phyloP scores from a whole-genome alignment of 2,329 filamentous ascomycete species.

The Macrophomina phaseolina region DNA sequence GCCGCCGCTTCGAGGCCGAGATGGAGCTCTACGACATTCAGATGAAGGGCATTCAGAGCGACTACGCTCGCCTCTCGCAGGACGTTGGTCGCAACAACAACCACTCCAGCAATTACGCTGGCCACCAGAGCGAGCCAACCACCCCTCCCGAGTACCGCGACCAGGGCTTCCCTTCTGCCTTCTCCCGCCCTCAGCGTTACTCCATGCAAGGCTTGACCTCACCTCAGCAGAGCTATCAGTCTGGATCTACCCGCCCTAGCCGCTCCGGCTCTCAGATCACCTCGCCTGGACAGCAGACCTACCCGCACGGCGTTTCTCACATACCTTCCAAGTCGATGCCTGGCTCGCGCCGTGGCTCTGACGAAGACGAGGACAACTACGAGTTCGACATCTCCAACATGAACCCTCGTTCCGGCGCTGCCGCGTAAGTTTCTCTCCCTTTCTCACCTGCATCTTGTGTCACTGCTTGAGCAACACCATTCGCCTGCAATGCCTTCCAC shows the following conservation, averaged over 20 bases:
- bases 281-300: slow-evolving; percentile 69
- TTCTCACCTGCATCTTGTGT: slow-evolving; percentile 25
- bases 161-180: slow-evolving; percentile 76
- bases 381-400: slow-evolving; percentile 63
- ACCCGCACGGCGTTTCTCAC: slow-evolving; percentile 65
- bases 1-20: slow-evolving; percentile 86
- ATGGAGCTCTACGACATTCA: slow-evolving; percentile 89
- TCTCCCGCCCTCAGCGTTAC: slow-evolving; percentile 85
- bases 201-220: slow-evolving; percentile 87
- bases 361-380: slow-evolving; percentile 82
- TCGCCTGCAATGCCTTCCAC: neutral
- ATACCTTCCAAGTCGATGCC: slow-evolving; percentile 86
- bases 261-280: slow-evolving; percentile 80
- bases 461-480: neutral
- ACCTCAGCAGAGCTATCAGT: slow-evolving; percentile 53
- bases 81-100: slow-evolving; percentile 64
- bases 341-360: slow-evolving; percentile 85
- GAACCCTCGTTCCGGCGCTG: slow-evolving; percentile 62
- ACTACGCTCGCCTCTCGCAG: slow-evolving; percentile 83
- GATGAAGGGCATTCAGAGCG: slow-evolving; percentile 80
- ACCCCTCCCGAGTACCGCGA: slow-evolving; percentile 94
- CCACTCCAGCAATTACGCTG: slow-evolving; percentile 46
- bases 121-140: slow-evolving; percentile 91
- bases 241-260: slow-evolving; percentile 67
- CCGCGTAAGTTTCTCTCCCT: slow-evolving; percentile 70